A percentile compares a stretch with the other conserved stretches of the same genome.
phyloP scores from a whole-genome alignment of 768 basidiomycete species.

The Serpula lacrymans region DNA sequence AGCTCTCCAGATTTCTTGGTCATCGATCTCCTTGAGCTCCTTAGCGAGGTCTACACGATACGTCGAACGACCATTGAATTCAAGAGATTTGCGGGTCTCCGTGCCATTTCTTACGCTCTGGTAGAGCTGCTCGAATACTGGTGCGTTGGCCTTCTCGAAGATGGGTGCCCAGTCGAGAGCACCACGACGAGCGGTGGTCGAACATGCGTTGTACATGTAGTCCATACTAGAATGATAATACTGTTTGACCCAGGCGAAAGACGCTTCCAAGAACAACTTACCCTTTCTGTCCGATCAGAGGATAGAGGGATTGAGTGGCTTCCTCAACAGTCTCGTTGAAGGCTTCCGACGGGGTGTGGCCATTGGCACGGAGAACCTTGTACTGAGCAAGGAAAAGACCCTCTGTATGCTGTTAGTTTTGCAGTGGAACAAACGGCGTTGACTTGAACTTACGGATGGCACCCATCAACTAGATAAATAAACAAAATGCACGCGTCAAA shows the following conservation, averaged over 20 bases:
- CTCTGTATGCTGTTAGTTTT: no score
- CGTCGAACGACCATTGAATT: constrained; percentile 89
- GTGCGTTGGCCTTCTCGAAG: constrained; percentile 91
- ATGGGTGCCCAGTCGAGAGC: constrained; percentile 99
- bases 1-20: constrained; percentile 98
- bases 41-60: constrained; percentile 91
- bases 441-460: constrained; percentile 69
- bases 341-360: constrained; percentile 95
- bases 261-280: constrained; percentile 34
- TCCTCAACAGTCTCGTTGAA: constrained; percentile 99
- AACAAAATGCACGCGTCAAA: constrained; percentile 1
- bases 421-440: not conserved
- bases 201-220: constrained; percentile 99
- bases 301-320: constrained; percentile 98
- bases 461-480: constrained; percentile 76
- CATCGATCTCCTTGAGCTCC: constrained; percentile 92
- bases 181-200: constrained; percentile 97
- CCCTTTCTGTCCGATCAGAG: constrained; percentile 94
- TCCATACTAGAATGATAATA: constrained; percentile 68
- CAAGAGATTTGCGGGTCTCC: constrained; percentile 95
- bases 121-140: constrained; percentile 94
- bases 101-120: constrained; percentile 92
- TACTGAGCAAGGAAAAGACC: constrained; percentile 99
- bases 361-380: constrained; percentile 94
- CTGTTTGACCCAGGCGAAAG: constrained; percentile 1